phyloP scores from a whole-genome alignment of 2,329 filamentous ascomycete species.

The Ophiostoma pallidulum region DNA sequence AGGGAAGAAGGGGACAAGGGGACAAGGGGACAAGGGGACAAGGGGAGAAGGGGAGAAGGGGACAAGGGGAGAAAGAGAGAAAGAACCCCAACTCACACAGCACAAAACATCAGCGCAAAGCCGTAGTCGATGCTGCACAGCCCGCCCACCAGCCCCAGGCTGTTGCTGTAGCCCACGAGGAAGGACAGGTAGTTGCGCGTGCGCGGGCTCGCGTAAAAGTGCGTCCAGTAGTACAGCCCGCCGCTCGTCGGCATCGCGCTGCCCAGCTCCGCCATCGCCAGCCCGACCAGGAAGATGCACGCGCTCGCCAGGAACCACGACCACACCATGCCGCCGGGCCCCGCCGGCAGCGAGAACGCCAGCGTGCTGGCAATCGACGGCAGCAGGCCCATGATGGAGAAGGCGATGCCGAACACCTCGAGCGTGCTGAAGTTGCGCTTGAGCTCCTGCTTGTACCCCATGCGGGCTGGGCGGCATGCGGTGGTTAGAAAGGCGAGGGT shows the following conservation, averaged over 20 bases:
- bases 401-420: slow-evolving; percentile 53
- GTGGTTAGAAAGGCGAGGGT: no score
- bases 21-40: no score
- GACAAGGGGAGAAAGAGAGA: not conserved
- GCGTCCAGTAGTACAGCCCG: slow-evolving; percentile 51
- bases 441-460: slow-evolving; percentile 46
- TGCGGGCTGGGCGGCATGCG: slow-evolving; percentile 16
- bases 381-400: slow-evolving; percentile 51
- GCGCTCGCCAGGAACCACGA: slow-evolving; percentile 49
- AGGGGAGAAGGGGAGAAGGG: no score
- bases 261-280: slow-evolving; percentile 47
- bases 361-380: slow-evolving; percentile 52
- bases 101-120: slow-evolving; percentile 48
- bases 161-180: slow-evolving; percentile 52
- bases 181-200: slow-evolving; percentile 50
- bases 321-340: slow-evolving; percentile 54
- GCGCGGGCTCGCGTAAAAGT: slow-evolving; percentile 46
- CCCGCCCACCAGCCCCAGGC: slow-evolving; percentile 49
- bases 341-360: slow-evolving; percentile 48
- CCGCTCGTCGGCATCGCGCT: slow-evolving; percentile 50
- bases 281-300: slow-evolving; percentile 49
- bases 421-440: slow-evolving; percentile 51
- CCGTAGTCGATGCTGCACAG: slow-evolving; percentile 52
- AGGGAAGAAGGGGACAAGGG: no score
- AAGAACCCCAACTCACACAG: slow-evolving; percentile 29